A percentile compares a stretch with the other conserved stretches of the same genome.
Conservation (phyloP, 106 monocot species). For the Hemerocallis citrina region DNA sequence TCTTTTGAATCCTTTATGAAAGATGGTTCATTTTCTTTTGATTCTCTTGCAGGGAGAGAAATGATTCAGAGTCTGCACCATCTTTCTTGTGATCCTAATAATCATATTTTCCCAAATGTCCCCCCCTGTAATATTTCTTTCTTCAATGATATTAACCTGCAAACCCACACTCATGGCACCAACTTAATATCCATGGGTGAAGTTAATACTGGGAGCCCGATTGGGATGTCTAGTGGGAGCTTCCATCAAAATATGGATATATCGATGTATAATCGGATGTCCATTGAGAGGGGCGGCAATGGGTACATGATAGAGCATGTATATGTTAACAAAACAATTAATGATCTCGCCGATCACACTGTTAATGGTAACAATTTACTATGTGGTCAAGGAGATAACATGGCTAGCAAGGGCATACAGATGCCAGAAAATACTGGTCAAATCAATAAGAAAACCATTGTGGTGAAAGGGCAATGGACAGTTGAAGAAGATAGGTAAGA, state of each 20-base stretch:
- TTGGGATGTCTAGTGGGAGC: background rate
- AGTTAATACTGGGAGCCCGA: background rate
- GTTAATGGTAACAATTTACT: background rate
- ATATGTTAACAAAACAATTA: background rate
- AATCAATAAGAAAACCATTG: conserved; percentile 25
- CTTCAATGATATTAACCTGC: background rate
- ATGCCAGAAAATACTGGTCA: conserved; percentile 3
- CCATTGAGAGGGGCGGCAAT: background rate
- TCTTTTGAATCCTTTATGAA: background rate
- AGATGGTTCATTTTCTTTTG: background rate
- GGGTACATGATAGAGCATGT: background rate
- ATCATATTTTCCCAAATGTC: background rate
- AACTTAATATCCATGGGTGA: conserved; percentile 1
- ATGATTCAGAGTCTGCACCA: background rate
- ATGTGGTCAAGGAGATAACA: background rate
- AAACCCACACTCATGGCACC: background rate
- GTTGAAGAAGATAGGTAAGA: conserved; percentile 70
- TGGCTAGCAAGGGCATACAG: background rate
- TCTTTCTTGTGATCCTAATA: conserved; percentile 1
- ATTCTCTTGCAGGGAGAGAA: conserved; percentile 1
- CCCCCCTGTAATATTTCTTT: background rate
- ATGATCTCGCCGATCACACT: conserved; percentile 5
- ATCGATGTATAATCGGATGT: background rate
- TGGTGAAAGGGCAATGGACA: conserved; percentile 76
- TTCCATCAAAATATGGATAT: background rate